phyloP scores from a whole-genome alignment of 2,329 filamentous ascomycete species.

The Fusarium avenaceum region DNA sequence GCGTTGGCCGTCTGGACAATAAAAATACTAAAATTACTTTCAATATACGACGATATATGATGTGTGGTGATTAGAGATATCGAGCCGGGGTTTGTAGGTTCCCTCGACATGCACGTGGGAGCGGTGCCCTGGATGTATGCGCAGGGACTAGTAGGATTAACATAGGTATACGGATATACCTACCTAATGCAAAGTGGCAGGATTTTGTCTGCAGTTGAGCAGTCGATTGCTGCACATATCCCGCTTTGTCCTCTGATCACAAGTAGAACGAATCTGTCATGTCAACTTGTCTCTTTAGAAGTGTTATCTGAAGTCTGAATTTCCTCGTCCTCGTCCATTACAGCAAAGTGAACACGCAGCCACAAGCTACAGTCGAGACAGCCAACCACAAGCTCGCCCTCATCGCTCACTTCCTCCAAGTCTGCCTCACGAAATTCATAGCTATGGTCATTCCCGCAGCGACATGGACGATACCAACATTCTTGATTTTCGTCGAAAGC shows the following conservation, averaged over 20 bases:
- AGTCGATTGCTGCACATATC: not conserved
- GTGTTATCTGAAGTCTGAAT: slow-evolving; percentile 16
- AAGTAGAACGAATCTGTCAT: not conserved
- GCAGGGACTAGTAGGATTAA: too few relatives aligned
- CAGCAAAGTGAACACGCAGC: slow-evolving; percentile 74
- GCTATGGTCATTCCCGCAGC: slow-evolving; percentile 73
- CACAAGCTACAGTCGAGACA: slow-evolving; percentile 77
- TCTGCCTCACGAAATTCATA: slow-evolving; percentile 71
- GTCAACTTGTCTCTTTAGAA: slow-evolving; percentile 46
- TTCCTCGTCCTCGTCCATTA: slow-evolving; percentile 58
- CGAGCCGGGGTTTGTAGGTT: not conserved
- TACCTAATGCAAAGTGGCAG: not conserved
- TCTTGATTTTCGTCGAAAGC: slow-evolving; percentile 62
- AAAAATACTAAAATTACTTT: slow-evolving; percentile 65
- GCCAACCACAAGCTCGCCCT: slow-evolving; percentile 73
- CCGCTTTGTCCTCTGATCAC: not conserved
- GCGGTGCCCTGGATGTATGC: not conserved
- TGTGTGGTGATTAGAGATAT: slow-evolving; percentile 24
- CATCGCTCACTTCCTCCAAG: slow-evolving; percentile 69
- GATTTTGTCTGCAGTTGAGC: not conserved
- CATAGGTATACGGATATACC: too few relatives aligned
- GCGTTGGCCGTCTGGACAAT: slow-evolving; percentile 68
- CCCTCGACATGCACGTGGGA: not conserved
- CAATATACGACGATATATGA: slow-evolving; percentile 50
- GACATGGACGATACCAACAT: slow-evolving; percentile 70